Conservation (phyloP, 306 rosid genomes). For the Alnus glutinosa region DNA sequence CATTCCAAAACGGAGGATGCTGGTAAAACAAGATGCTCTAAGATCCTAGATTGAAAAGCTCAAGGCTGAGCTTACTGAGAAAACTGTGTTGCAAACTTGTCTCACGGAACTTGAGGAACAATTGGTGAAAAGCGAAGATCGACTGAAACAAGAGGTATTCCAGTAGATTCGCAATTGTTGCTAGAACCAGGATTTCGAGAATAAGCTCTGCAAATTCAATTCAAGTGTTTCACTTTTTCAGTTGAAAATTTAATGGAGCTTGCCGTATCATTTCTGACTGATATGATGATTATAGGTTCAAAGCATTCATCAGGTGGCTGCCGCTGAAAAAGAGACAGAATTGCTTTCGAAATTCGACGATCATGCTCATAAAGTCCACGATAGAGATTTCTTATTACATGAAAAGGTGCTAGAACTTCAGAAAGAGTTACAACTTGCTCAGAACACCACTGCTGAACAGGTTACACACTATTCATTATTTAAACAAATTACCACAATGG, state of each 20-base stretch:
- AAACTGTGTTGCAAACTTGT: slow-evolving; percentile 54
- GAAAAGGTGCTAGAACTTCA: slow-evolving; percentile 65
- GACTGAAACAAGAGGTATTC: slow-evolving; percentile 68
- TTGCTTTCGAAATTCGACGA: slow-evolving; percentile 64
- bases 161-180: neutral
- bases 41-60: slow-evolving; percentile 64
- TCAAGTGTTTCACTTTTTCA: neutral
- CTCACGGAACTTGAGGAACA: slow-evolving; percentile 63
- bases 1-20: slow-evolving; percentile 69
- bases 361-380: slow-evolving; percentile 45
- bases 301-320: slow-evolving; percentile 49
- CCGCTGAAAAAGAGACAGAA: slow-evolving; percentile 64
- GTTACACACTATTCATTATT: slow-evolving; percentile 31
- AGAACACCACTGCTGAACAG: slow-evolving; percentile 53
- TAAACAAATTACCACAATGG: neutral
- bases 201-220: neutral
- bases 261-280: slow-evolving; percentile 21
- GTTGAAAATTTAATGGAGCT: neutral
- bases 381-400: slow-evolving; percentile 46
- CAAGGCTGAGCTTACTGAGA: slow-evolving; percentile 62
- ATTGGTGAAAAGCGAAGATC: slow-evolving; percentile 60
- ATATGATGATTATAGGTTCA: slow-evolving; percentile 51
- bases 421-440: slow-evolving; percentile 64
- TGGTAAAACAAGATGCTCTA: slow-evolving; percentile 51
- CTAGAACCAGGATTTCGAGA: neutral